Percentiles rank a stretch among this genome's conserved stretches.
phyloP scores from a whole-genome alignment of 805 yeast genomes.

The Zygosaccharomyces bisporus region DNA sequence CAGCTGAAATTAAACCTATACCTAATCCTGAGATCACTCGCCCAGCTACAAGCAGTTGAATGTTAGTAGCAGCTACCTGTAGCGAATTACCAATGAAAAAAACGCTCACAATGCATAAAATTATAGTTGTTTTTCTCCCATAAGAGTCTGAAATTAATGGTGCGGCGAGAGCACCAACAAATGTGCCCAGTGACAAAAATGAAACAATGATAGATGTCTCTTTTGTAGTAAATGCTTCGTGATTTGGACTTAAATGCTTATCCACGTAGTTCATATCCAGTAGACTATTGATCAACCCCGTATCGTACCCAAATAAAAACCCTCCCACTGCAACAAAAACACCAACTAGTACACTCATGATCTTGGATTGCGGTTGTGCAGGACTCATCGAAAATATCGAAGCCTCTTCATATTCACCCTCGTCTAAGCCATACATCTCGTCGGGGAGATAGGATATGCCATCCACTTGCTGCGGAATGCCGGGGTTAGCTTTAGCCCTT shows the following conservation, averaged over 20 bases:
- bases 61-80: conserved; percentile 53
- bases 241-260: conserved; percentile 49
- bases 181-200: conserved; percentile 77
- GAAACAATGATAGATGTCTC: conserved; percentile 74
- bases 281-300: conserved; percentile 78
- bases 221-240: conserved; percentile 48
- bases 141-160: conserved; percentile 63
- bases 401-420: conserved; percentile 15
- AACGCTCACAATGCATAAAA: conserved; percentile 55
- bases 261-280: conserved; percentile 71
- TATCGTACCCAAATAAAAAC: conserved; percentile 83
- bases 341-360: conserved; percentile 71
- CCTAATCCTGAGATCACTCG: conserved; percentile 68
- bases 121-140: conserved; percentile 68
- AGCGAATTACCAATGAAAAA: conserved; percentile 69
- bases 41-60: conserved; percentile 62
- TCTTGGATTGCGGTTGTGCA: conserved; percentile 45
- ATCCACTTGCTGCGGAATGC: not conserved
- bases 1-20: conserved; percentile 76
- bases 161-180: conserved; percentile 58
- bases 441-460: conserved; percentile 6
- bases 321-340: conserved; percentile 88
- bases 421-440: conserved; percentile 6
- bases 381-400: conserved; percentile 29
- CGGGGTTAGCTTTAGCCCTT: not conserved